Conservation (phyloP, 2,329 filamentous ascomycete genomes). For the Trichoderma endophyticum region DNA sequence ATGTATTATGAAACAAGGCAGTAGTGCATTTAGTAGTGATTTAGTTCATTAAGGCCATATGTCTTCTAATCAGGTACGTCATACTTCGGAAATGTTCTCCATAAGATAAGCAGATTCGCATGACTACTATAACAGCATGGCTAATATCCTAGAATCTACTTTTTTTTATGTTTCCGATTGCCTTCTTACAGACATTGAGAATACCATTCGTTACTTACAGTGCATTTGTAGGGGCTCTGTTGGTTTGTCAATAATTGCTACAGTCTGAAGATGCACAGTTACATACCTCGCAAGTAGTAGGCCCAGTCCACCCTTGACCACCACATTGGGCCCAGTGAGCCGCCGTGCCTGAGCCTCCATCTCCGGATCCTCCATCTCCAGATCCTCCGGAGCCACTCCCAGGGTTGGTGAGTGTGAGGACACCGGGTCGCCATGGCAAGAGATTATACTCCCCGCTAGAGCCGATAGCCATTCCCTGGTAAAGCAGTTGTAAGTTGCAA, state of each 20-base stretch:
- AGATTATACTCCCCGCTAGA: not conserved
- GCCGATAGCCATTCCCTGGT: not conserved
- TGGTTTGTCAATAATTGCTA: not conserved
- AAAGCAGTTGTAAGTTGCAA: not conserved
- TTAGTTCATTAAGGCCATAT: no score
- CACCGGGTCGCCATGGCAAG: not conserved
- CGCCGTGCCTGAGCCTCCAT: not conserved
- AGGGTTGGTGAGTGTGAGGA: not conserved
- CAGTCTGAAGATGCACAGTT: not conserved
- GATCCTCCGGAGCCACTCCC: not conserved
- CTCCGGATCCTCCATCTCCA: not conserved
- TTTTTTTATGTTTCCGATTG: not conserved
- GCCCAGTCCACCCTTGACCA: not conserved
- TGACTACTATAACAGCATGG: no score
- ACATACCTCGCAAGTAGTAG: not conserved
- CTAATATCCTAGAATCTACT: no score
- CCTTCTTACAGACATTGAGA: not conserved
- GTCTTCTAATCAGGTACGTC: no score
- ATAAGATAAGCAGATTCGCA: no score
- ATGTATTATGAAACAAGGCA: no score
- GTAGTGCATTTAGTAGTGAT: no score
- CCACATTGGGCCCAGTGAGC: not conserved
- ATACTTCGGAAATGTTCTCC: no score
- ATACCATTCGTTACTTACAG: not conserved
- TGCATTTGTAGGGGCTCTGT: not conserved